Percentiles rank a stretch among this genome's conserved stretches.
Conservation (phyloP, 1,284 basidiomycete species). For the Ganoderma resinaceum region DNA sequence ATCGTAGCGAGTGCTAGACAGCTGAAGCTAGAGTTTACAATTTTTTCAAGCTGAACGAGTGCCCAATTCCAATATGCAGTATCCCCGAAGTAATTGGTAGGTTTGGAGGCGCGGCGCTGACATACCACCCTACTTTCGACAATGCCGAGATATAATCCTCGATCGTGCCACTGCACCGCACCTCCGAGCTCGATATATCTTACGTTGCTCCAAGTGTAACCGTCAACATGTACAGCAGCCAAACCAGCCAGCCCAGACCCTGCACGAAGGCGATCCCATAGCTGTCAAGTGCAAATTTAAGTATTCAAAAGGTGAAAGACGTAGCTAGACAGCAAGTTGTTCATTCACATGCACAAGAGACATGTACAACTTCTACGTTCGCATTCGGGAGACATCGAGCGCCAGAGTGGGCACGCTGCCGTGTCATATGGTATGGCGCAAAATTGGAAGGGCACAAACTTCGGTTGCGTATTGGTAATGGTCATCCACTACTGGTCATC, state of each 20-base stretch:
- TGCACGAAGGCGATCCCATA: neutral
- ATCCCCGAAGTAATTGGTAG: neutral
- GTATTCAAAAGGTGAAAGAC: neutral
- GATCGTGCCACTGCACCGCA: neutral
- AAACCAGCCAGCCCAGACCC: neutral
- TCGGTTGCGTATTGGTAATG: neutral
- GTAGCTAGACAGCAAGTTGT: neutral
- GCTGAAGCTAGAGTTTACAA: neutral
- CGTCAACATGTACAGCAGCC: neutral
- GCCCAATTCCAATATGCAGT: neutral
- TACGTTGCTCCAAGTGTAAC: neutral
- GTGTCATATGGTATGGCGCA: neutral
- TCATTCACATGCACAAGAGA: too few species aligned
- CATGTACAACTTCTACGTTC: neutral
- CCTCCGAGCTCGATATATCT: neutral
- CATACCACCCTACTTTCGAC: neutral
- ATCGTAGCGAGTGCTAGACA: neutral
- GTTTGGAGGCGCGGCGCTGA: neutral
- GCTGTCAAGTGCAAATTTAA: neutral
- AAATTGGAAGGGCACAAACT: neutral
- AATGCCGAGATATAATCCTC: neutral
- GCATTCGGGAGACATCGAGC: neutral
- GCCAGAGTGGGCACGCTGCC: neutral
- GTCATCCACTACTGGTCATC: neutral
- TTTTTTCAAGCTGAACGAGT: neutral